Evolutionary conservation across 2,329 filamentous ascomycete species (phyloP).

Genomic region (Pestalotiopsis sp.): DNA sequence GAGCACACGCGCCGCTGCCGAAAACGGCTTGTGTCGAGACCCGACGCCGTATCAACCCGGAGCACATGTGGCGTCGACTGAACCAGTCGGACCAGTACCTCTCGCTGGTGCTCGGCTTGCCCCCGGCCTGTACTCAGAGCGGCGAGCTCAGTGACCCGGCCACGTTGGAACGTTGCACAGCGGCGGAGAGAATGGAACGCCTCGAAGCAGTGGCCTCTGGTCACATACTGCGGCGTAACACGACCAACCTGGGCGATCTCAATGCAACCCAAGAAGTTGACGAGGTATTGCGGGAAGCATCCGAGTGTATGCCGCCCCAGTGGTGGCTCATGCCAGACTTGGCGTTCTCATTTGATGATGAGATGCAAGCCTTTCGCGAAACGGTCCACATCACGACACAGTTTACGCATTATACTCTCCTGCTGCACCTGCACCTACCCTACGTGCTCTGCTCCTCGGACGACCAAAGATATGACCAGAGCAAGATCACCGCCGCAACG

Average conservation of each 20-base stretch:
- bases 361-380: conserved; percentile 26
- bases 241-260: neutral
- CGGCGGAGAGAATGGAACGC: conserved; percentile 14
- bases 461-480: conserved; percentile 36
- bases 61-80: conserved; percentile 48
- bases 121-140: conserved; percentile 36
- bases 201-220: neutral
- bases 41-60: conserved; percentile 22
- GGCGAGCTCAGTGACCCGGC: conserved; percentile 17
- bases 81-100: conserved; percentile 48
- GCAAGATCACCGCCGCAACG: conserved; percentile 39
- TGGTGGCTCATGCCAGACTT: conserved; percentile 1
- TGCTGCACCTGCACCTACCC: conserved; percentile 46
- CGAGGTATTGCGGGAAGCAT: neutral
- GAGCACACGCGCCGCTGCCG: conserved; percentile 18
- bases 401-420: conserved; percentile 42
- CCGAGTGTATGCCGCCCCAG: neutral
- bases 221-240: neutral
- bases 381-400: conserved; percentile 41
- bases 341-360: conserved; percentile 13
- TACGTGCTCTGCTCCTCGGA: conserved; percentile 36
- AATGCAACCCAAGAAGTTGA: neutral
- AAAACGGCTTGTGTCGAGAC: neutral
- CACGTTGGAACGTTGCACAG: conserved; percentile 24
- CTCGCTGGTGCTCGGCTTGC: conserved; percentile 48